Conservation (phyloP, 345 rosid species). For the Populus euphratica region DNA sequence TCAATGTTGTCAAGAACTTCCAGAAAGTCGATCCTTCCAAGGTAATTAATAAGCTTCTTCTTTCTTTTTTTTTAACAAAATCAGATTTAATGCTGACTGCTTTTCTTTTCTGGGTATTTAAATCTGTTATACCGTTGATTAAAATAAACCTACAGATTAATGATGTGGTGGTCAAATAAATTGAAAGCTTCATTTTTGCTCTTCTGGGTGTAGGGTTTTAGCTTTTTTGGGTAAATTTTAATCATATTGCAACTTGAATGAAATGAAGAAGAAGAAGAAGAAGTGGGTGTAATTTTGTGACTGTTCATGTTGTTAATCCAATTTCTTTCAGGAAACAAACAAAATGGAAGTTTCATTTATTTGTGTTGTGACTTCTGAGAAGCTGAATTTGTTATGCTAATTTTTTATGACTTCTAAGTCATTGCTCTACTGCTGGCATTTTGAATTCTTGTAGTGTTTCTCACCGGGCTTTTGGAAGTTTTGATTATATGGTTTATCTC, state of each 20-base stretch:
- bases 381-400: too few relatives aligned
- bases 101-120: not conserved
- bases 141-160: too few relatives aligned
- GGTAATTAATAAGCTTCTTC: constrained; percentile 32
- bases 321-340: too few relatives aligned
- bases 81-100: too few relatives aligned
- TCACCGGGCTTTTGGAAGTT: not conserved
- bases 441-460: too few relatives aligned
- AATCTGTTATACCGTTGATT: too few relatives aligned
- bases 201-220: not conserved
- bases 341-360: not conserved
- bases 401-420: too few relatives aligned
- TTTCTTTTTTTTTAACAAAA: not conserved
- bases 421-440: too few relatives aligned
- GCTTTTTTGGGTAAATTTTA: not conserved
- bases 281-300: not conserved
- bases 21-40: constrained; percentile 86
- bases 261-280: not conserved
- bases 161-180: not conserved
- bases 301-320: not conserved
- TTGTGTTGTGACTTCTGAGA: not conserved
- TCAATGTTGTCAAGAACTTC: constrained; percentile 83
- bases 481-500: constrained; percentile 1
- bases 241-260: not conserved
- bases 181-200: not conserved